Percentiles rank a stretch among this genome's conserved stretches.
Evolutionary conservation across 1,139 yeast species (phyloP).

Genomic region (Pichia sp.): DNA sequence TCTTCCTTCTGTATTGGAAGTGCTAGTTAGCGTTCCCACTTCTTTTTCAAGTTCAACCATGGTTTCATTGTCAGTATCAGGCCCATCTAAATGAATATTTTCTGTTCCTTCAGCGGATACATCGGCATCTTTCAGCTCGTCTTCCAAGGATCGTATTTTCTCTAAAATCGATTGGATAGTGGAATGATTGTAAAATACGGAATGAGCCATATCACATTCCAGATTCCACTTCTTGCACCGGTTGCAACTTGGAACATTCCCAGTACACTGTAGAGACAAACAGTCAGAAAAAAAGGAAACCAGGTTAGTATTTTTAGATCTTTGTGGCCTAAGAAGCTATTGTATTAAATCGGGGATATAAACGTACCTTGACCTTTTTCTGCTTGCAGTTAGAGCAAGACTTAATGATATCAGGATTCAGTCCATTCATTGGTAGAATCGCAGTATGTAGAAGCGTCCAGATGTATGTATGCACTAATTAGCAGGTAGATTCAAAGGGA

Average conservation of each 20-base stretch:
- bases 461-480: too few species aligned
- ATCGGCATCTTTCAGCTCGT: conserved; percentile 1
- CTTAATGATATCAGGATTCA: conserved; percentile 11
- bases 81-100: too few species aligned
- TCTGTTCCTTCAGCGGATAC: too few species aligned
- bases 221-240: conserved; percentile 13
- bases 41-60: conserved; percentile 16
- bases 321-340: too few species aligned
- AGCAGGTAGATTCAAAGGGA: too few species aligned
- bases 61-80: not conserved
- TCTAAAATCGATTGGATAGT: conserved; percentile 12
- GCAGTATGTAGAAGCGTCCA: too few species aligned
- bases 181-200: conserved; percentile 16
- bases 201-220: conserved; percentile 14
- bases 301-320: too few species aligned
- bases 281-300: too few species aligned
- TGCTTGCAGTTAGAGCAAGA: conserved; percentile 16
- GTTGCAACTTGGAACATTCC: conserved; percentile 14
- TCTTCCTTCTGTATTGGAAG: conserved; percentile 6
- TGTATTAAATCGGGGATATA: not conserved
- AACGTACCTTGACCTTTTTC: conserved; percentile 14
- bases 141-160: conserved; percentile 7
- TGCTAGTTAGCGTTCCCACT: conserved; percentile 17
- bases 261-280: conserved; percentile 11
- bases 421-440: too few species aligned